Evolutionary conservation across 2,329 filamentous ascomycete species (phyloP).

Genomic region (Aspergillus neoniger): DNA sequence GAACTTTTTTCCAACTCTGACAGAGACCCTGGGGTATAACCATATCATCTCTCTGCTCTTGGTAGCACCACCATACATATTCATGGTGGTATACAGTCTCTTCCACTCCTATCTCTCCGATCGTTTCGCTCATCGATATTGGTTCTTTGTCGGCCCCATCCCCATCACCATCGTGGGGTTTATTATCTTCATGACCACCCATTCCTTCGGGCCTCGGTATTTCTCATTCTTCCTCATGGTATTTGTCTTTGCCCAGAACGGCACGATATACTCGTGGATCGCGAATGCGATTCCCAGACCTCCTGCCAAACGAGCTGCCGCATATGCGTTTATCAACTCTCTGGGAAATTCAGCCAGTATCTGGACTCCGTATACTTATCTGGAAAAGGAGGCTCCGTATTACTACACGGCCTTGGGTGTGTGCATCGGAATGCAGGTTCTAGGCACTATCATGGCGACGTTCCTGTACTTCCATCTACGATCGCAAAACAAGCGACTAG

Average conservation of each 20-base stretch:
- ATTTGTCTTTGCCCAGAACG: constrained; percentile 59
- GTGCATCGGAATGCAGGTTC: constrained; percentile 42
- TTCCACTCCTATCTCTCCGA: constrained; percentile 50
- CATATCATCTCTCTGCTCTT: constrained; percentile 54
- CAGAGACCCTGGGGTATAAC: constrained; percentile 46
- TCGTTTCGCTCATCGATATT: constrained; percentile 49
- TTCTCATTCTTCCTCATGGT: constrained; percentile 59
- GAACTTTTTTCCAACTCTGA: constrained; percentile 60
- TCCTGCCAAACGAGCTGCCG: constrained; percentile 57
- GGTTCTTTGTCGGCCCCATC: constrained; percentile 57
- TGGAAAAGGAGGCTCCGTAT: constrained; percentile 39
- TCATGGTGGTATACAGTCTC: constrained; percentile 54
- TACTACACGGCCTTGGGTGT: constrained; percentile 47
- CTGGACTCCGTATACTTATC: constrained; percentile 55
- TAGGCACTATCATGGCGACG: constrained; percentile 39
- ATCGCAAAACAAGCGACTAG: constrained; percentile 54
- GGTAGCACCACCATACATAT: constrained; percentile 56
- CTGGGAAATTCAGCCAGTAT: constrained; percentile 57
- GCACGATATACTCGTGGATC: constrained; percentile 54
- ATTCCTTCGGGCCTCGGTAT: constrained; percentile 56
- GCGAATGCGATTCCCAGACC: constrained; percentile 54
- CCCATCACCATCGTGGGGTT: constrained; percentile 54
- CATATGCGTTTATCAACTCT: constrained; percentile 58
- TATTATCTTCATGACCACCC: constrained; percentile 57
- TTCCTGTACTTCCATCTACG: constrained; percentile 44